Evolutionary conservation across 345 rosid species (phyloP), one percentile per base, ranked within the genome.

Genomic region (Eucalyptus leucophloia): DNA sequence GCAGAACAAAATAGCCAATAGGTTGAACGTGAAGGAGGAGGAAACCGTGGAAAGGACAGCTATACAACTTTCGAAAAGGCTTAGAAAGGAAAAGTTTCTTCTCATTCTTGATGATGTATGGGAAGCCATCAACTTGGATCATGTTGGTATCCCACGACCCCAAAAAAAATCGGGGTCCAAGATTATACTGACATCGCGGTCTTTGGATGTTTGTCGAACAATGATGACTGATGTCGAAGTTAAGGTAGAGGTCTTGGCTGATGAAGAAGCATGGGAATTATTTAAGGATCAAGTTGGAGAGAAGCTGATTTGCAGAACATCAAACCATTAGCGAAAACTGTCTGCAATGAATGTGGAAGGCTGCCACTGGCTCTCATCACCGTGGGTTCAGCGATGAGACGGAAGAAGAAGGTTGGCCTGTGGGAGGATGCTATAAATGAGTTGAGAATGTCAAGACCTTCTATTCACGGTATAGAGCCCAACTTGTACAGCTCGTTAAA

Each of bases 331-430:
- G 95, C 94, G 10, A 34, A 49, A 85, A 87, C 86, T 23, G 88
- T 93, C 82, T 89, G 91, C 7, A 53, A 49, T 45, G 94, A 90
- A 89, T 95, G 96, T 44, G 89, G 91, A 23, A 93, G 94, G 23
- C 91, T 95, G 90, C 95, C 96, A 10, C 90, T 94, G 88, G 96
- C 95, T 32, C 89, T 95, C 86, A 86, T 91, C 34, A 92, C 93
- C 1, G 89, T 92, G 65, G 95, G 93, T 34, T 89, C 87, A 89
- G 90, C 94, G 7, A 89, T 92, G 95, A 92, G 93, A 50, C 90
- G 90, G 15, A 90, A 92, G 90, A 89, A 50, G 69, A 81, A 13
- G 86, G 53, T 51, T 30, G 40, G 87, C 88, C 86, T 91, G 77
- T 95, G 96, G 96, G 87, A 89, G 54, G 89, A 91, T 89, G 95